Evolutionary conservation across 768 basidiomycete genomes (phyloP).

Genomic region (Calocybe indica): DNA sequence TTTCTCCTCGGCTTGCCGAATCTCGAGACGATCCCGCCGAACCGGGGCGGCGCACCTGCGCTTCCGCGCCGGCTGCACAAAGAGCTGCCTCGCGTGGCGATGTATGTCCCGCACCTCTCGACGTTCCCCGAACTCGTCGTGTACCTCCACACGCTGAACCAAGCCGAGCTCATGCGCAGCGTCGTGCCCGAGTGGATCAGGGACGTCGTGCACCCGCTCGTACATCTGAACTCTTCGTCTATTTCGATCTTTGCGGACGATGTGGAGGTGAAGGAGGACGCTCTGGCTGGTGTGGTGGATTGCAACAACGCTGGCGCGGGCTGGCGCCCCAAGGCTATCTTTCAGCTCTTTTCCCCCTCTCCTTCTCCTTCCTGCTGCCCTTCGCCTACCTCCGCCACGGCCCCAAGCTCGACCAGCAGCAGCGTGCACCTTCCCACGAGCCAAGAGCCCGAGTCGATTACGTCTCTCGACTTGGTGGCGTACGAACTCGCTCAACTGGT

Average conservation of each 20-base stretch:
- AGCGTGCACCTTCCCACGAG: too few species aligned
- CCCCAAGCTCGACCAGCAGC: too few species aligned
- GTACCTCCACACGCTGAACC: constrained; percentile 33
- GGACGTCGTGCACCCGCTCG: constrained; percentile 25
- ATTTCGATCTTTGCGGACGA: constrained; percentile 10
- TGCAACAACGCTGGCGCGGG: too few species aligned
- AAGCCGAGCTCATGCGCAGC: constrained; percentile 27
- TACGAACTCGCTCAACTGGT: constrained; percentile 20
- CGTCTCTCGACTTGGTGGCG: background rate
- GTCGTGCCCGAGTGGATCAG: constrained; percentile 32
- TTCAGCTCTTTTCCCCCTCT: too few species aligned
- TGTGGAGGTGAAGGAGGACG: background rate
- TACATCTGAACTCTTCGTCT: too few species aligned
- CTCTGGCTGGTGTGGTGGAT: background rate
- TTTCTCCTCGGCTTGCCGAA: constrained; percentile 31
- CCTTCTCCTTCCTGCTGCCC: too few species aligned
- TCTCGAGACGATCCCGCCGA: constrained; percentile 7
- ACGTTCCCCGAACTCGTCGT: constrained; percentile 28
- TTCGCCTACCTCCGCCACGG: too few species aligned
- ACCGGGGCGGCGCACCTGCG: constrained; percentile 1
- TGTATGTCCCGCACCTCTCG: constrained; percentile 26
- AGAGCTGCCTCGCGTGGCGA: constrained; percentile 25
- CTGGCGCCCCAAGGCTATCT: too few species aligned
- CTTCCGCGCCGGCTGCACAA: constrained; percentile 28
- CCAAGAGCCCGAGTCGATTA: too few species aligned